These are phyloP conservation scores for Hordeum vulgare DNA, from an alignment of 176 grass and related monocot species.

Conservation along the genomic window DNA sequence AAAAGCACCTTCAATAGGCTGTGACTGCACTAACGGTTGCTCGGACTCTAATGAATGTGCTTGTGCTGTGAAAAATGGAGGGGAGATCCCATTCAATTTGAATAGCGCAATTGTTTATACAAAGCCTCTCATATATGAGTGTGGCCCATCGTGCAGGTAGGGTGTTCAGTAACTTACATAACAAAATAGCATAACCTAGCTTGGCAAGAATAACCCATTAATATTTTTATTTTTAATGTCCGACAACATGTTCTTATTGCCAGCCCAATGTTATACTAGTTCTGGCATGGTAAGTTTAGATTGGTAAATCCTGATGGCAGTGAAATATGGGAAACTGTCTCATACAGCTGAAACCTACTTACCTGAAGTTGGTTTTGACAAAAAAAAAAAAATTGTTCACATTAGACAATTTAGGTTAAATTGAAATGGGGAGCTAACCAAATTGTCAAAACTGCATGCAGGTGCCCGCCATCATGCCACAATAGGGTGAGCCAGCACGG, in stretches of 20 bases:
- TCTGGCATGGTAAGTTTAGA: background rate
- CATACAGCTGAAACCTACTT: background rate
- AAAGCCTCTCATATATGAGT: slow-evolving; percentile 63
- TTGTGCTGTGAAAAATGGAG: slow-evolving; percentile 70
- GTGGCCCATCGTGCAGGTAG: slow-evolving; percentile 58
- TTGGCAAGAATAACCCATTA: slow-evolving; percentile 15
- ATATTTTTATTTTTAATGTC: background rate
- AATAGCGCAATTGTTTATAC: slow-evolving; percentile 56
- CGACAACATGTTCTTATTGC: background rate
- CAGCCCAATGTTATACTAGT: background rate
- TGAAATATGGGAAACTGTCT: background rate
- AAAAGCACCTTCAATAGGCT: slow-evolving; percentile 52
- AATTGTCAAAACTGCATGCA: slow-evolving; percentile 30
- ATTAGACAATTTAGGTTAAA: slow-evolving; percentile 6
- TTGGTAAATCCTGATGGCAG: background rate
- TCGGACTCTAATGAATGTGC: slow-evolving; percentile 54
- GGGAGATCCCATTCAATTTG: slow-evolving; percentile 65
- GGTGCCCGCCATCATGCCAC: slow-evolving; percentile 59
- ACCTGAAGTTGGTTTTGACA: background rate
- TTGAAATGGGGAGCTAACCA: slow-evolving; percentile 17
- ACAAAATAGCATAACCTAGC: slow-evolving; percentile 15
- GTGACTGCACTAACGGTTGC: slow-evolving; percentile 53
- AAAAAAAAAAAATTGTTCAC: no score
- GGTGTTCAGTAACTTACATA: background rate
- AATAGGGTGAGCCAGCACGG: slow-evolving; percentile 74